phyloP scores from a whole-genome alignment of 192 early-diverging fungal species.

The Spinellus fusiger region DNA sequence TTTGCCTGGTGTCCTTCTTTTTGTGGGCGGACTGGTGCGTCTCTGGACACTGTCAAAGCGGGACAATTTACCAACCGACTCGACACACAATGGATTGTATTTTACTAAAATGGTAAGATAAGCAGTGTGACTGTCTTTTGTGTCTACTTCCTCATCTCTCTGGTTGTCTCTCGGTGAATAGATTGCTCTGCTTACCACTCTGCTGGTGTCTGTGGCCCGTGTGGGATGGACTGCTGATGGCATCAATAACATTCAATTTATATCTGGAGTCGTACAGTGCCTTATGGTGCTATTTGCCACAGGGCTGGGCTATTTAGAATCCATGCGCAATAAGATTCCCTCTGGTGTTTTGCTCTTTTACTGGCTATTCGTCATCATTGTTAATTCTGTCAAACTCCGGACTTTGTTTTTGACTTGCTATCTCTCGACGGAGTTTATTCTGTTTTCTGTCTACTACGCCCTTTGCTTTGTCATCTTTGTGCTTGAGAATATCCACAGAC shows the following conservation, averaged over 20 bases:
- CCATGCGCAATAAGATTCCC: constrained; percentile 30
- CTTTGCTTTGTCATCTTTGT: constrained; percentile 34
- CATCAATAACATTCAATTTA: constrained; percentile 12
- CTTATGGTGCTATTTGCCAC: constrained; percentile 23
- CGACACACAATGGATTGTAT: constrained; percentile 28
- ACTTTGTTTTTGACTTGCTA: constrained; percentile 20
- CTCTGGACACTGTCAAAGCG: constrained; percentile 30
- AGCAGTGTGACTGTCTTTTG: too few species aligned
- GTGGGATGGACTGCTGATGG: not conserved
- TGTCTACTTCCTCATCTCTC: not conserved
- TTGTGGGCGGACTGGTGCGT: constrained; percentile 37
- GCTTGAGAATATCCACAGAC: constrained; percentile 36
- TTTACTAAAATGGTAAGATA: constrained; percentile 30
- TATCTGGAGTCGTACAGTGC: constrained; percentile 9
- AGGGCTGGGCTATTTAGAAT: constrained; percentile 26
- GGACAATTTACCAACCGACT: constrained; percentile 11
- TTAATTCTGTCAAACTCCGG: constrained; percentile 35
- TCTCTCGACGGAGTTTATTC: constrained; percentile 9
- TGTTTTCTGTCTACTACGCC: constrained; percentile 29
- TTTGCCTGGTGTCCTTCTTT: not conserved
- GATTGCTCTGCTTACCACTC: constrained; percentile 12
- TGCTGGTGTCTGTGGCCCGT: constrained; percentile 6
- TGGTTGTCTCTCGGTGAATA: not conserved
- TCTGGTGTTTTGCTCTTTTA: constrained; percentile 55
- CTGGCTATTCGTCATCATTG: constrained; percentile 44